These are phyloP conservation scores for Schoenoplectus triqueter DNA, from an alignment of 202 grass and related monocot species.

Conservation along the genomic window DNA sequence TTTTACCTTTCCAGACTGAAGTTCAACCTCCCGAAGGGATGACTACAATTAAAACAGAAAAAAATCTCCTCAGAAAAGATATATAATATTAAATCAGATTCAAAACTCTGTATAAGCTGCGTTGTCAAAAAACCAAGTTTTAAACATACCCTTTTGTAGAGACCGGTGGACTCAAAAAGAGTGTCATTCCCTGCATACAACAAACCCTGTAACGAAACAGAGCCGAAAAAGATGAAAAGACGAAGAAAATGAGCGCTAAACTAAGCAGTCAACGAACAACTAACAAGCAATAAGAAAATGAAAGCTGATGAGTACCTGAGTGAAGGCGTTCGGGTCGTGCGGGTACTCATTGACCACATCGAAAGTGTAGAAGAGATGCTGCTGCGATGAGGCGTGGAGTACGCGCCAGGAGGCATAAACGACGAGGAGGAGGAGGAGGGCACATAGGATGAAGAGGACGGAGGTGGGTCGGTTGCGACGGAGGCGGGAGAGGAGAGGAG, in stretches of 20 bases:
- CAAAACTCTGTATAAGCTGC: background rate
- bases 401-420: constrained; percentile 44
- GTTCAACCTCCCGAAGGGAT: constrained; percentile 64
- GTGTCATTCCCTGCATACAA: constrained; percentile 75
- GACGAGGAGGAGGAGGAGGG: constrained; percentile 44
- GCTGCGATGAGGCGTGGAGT: background rate
- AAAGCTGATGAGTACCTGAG: constrained; percentile 56
- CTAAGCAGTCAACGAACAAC: background rate
- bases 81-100: constrained; percentile 1
- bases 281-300: background rate
- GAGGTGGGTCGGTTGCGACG: constrained; percentile 25
- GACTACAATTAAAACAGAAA: constrained; percentile 55
- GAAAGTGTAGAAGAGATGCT: constrained; percentile 65
- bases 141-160: constrained; percentile 47
- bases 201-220: constrained; percentile 56
- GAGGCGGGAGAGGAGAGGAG: background rate
- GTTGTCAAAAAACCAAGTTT: background rate
- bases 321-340: constrained; percentile 84
- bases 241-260: background rate
- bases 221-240: background rate
- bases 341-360: constrained; percentile 78
- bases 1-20: constrained; percentile 69
- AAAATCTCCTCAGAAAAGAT: constrained; percentile 5
- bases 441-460: constrained; percentile 35
- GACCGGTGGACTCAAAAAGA: too few species aligned